Conservation (phyloP, 1,139 yeast genomes). For the Arxiozyma bovina region DNA sequence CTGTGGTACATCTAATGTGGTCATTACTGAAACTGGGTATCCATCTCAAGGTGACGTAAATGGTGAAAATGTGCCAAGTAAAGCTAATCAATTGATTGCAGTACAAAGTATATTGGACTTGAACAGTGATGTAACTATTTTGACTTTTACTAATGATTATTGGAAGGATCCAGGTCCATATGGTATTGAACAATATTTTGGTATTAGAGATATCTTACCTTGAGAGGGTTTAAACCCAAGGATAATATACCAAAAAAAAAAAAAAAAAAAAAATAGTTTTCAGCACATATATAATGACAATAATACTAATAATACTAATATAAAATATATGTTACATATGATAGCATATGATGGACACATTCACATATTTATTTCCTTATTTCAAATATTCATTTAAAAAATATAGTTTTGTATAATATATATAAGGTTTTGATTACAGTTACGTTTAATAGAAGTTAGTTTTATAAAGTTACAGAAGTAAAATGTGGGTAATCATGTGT, state of each 20-base stretch:
- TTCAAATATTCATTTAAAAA: slow-evolving; percentile 2
- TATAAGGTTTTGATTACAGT: neutral
- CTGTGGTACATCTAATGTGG: slow-evolving; percentile 43
- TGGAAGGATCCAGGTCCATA: slow-evolving; percentile 87
- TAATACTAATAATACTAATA: neutral
- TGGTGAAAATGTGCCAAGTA: slow-evolving; percentile 65
- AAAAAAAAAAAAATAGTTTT: slow-evolving; percentile 1
- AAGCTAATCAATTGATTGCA: slow-evolving; percentile 63
- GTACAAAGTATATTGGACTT: slow-evolving; percentile 49
- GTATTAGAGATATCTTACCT: slow-evolving; percentile 45
- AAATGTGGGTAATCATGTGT: neutral
- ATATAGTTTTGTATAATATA: neutral
- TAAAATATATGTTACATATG: neutral
- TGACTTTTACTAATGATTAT: slow-evolving; percentile 68
- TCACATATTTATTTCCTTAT: neutral
- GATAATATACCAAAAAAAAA: neutral
- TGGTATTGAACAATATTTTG: slow-evolving; percentile 81
- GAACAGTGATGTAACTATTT: slow-evolving; percentile 52
- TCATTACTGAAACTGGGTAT: slow-evolving; percentile 81
- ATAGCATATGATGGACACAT: neutral
- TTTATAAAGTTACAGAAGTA: neutral
- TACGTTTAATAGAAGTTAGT: neutral
- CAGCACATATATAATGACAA: neutral
- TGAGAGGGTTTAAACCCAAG: slow-evolving; percentile 1
- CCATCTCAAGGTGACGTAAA: slow-evolving; percentile 66